phyloP scores from a whole-genome alignment of 176 grass and related monocot genomes.

The Neostapfia colusana region DNA sequence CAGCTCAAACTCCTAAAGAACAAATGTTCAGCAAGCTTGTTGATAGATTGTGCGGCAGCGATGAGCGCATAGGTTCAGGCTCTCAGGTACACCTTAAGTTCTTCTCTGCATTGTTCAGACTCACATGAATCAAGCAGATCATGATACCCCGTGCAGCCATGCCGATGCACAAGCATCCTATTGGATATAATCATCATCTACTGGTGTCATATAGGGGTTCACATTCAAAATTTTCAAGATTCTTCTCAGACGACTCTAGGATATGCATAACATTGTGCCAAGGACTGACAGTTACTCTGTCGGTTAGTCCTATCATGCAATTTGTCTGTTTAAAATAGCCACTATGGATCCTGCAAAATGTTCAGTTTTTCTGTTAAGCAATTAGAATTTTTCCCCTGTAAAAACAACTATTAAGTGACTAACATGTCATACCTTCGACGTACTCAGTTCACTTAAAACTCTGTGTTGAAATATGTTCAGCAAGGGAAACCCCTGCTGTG shows the following conservation, averaged over 20 bases:
- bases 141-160: constrained; percentile 28
- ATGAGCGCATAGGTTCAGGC: constrained; percentile 90
- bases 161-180: constrained; percentile 6
- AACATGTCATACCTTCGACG: constrained; percentile 18
- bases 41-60: constrained; percentile 81
- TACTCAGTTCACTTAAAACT: neutral
- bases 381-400: neutral
- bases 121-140: neutral
- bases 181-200: constrained; percentile 11
- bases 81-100: constrained; percentile 71
- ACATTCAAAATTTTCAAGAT: constrained; percentile 14
- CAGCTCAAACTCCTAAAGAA: constrained; percentile 83
- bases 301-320: constrained; percentile 16
- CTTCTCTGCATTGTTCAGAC: constrained; percentile 17
- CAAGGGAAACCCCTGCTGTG: too few species aligned
- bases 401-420: neutral
- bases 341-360: constrained; percentile 15
- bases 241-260: constrained; percentile 3
- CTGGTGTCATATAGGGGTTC: constrained; percentile 4
- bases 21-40: constrained; percentile 88
- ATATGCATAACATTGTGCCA: constrained; percentile 5
- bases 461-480: too few species aligned
- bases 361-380: constrained; percentile 22
- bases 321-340: neutral
- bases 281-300: neutral